Base-by-base conservation (phyloP, 176 grass and related monocot genomes). In the Triticum monococcum region DNA sequence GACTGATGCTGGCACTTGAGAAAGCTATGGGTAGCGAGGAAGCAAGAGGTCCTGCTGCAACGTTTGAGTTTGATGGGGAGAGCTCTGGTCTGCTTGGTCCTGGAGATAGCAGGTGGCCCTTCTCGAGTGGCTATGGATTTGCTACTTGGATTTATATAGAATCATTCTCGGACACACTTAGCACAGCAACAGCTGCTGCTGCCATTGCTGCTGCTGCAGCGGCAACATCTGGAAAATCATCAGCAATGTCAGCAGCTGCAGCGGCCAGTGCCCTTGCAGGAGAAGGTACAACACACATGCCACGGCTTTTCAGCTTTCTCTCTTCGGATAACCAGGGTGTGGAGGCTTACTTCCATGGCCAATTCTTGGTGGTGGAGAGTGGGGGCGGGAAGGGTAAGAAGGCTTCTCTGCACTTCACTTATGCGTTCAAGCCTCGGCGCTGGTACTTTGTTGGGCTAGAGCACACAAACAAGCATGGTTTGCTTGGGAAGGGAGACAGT, bases 371-470 rank as follows among this genome's bases (percentile, higher is more conserved):
- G 17, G 88, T 98, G 73, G 96, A 98, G 87, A 89, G 86, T 81
- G 88, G 85, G 37, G 84, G 88, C 5, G 92, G 88, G n/a, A 98
- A 93, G 85, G 91, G 93, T 75, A 98, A 88, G 90, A 98, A 96
- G 83, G 84, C 96, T 80, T 98, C 96, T 79, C 85, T 98, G 68
- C 96, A 98, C 74, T 98, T 98, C 85, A 98, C 96, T 54, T 86
- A 94, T 64, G 91, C 96, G 7, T 98, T 98, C 87, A 98, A 96
- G 86, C 93, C 93, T 59, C 90, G 91, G 8, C 87, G 86, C 64
- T 98, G 96, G 96, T 98, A 98, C 79, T 98, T 96, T 75, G 68
- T 98, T 82, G 96, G 93, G 64, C 89, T 98, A 75, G 96, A 98
- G 81, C 96, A 98, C 79, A 91, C 86, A 59, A 93, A 54, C 87